Evolutionary conservation across 176 grass and related monocot species (phyloP).

Genomic region (Dendrocalamus sinicus): DNA sequence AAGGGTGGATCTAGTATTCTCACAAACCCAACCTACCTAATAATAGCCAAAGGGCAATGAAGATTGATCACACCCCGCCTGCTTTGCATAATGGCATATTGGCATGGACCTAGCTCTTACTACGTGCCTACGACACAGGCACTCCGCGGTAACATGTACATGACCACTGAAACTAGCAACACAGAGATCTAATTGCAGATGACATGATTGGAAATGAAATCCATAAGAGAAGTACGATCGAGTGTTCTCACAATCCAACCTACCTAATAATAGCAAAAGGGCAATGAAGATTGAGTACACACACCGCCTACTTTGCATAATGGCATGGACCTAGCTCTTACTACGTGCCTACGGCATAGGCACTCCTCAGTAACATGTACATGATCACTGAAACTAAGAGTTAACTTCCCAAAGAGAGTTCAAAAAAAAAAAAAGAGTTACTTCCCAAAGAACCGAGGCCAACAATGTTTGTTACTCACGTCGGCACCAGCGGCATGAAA

Average conservation of each 20-base stretch:
- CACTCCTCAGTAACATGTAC: slow-evolving; percentile 46
- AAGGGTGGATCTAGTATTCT: too few species aligned
- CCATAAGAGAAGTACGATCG: background rate
- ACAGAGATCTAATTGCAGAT: background rate
- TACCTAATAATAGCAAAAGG: background rate
- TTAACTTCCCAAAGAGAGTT: too few species aligned
- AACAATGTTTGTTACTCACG: background rate
- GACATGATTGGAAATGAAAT: background rate
- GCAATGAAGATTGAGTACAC: background rate
- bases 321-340: slow-evolving; percentile 14
- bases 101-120: too few species aligned
- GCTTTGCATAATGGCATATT: too few species aligned
- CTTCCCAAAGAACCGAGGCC: background rate
- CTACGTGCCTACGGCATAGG: background rate
- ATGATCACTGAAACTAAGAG: slow-evolving; percentile 39
- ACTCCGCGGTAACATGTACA: too few species aligned
- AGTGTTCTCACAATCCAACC: background rate
- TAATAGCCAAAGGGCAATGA: too few species aligned
- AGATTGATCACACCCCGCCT: too few species aligned
- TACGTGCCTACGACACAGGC: too few species aligned
- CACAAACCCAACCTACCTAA: too few species aligned
- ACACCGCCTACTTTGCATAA: background rate
- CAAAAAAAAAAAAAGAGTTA: too few species aligned
- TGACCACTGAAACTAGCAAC: too few species aligned
- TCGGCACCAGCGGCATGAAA: background rate